Percentiles rank a stretch among this genome's conserved stretches.
These are phyloP conservation scores for Amborella trichopoda DNA, from an alignment of 164 flowering plant species.

Conservation along the genomic window DNA sequence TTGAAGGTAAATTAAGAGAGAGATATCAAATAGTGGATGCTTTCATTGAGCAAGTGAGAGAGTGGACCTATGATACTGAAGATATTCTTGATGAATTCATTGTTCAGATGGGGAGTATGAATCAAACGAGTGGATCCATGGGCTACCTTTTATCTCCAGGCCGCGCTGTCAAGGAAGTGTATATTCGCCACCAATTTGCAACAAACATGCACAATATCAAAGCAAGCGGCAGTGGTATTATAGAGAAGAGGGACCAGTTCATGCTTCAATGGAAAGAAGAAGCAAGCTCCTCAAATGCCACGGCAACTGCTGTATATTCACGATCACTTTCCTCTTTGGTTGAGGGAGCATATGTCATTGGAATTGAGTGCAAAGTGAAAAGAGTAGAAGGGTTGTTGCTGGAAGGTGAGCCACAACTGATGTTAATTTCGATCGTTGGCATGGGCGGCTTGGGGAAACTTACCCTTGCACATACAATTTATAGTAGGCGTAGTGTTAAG, in stretches of 20 bases:
- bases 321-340: no score
- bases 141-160: not conserved
- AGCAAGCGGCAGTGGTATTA: not conserved
- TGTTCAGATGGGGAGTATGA: not conserved
- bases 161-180: not conserved
- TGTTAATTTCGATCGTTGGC: not conserved
- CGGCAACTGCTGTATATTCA: no score
- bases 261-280: no score
- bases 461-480: not conserved
- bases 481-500: not conserved
- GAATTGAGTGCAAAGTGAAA: no score
- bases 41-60: constrained; percentile 3
- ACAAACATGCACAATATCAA: not conserved
- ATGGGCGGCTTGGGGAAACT: not conserved
- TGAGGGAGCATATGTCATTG: no score
- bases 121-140: not conserved
- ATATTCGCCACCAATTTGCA: not conserved
- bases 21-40: constrained; percentile 4
- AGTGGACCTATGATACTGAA: constrained; percentile 4
- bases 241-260: no score
- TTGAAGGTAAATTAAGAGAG: constrained; percentile 16
- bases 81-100: constrained; percentile 4
- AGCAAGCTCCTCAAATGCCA: no score
- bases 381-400: no score
- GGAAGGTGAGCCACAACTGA: no score